Base-by-base conservation (phyloP, 2,329 filamentous ascomycete genomes). In the Escovopsis sp. region DNA sequence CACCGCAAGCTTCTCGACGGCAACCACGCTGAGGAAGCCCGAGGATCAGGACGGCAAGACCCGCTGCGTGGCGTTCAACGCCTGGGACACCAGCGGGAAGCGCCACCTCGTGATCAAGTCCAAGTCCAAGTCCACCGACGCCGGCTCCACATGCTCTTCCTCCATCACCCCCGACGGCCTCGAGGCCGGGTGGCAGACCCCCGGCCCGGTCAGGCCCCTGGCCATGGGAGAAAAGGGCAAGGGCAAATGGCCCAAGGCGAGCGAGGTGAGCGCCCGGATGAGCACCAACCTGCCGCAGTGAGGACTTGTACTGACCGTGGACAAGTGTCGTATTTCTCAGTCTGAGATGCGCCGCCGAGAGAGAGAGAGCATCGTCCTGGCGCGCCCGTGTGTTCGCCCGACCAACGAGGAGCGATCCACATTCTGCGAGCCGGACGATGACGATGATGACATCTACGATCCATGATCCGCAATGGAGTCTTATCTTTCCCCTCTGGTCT, bases 11-110 rank as follows among this genome's bases (percentile, higher is more conserved):
- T 40, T 58, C 4, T 59, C 57, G 3, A 60, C 57, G 1, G 58
- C 59, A 6, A 59, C 55, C 1, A 59, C 57, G 1, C 12, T 55
- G 9, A 52, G 53, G 1, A 48, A 46, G 50, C 15, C 15, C 26
- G 43, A 42, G 2, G 41, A 45, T 26, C 42, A 45, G 9, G 43
- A 46, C 8, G 32, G 6, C 5, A 41, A 33, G 9, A 40, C 37
- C 6, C 35, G 42, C 1, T 47, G 40, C 0, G 43, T 53, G 1
- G 28, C 36, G 0, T 61, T 47, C 48, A 61, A 59, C 26, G 58
- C 56, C 2, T 63, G 59, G 58, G 58, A 58, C 9, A 15, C 50
- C 1, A 42, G 34, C 4, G 60, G 60, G 1, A 45, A 43, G 1
- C 49, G 43, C 5, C 45, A 59, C 26, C 38, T 39, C 3, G 43